Percentiles rank a stretch among this genome's conserved stretches.
Evolutionary conservation across 2,329 filamentous ascomycete species (phyloP).

Genomic region (Calonectria hawksworthii): DNA sequence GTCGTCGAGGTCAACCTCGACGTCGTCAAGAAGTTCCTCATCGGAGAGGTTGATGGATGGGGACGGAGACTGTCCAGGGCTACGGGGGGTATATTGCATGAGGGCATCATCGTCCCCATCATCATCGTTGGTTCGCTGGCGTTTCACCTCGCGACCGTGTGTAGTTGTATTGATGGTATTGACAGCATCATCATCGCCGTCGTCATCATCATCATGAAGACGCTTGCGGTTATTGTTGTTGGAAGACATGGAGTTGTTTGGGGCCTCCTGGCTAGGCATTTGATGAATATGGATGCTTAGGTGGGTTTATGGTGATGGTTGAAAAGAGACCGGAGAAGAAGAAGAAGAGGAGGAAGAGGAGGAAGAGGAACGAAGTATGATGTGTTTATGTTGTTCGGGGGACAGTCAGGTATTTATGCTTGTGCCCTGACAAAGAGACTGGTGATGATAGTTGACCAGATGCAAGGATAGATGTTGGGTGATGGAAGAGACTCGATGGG

Average conservation of each 20-base stretch:
- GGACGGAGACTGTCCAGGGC: not conserved
- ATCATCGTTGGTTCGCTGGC: not conserved
- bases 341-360: too few relatives aligned
- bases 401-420: not conserved
- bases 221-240: constrained; percentile 4
- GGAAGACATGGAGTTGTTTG: not conserved
- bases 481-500: not conserved
- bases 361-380: too few relatives aligned
- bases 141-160: not conserved
- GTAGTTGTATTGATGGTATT: not conserved
- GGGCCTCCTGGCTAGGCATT: not conserved
- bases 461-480: not conserved
- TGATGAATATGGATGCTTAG: not conserved
- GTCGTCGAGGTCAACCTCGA: constrained; percentile 25
- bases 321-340: not conserved
- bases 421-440: not conserved
- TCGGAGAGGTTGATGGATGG: not conserved
- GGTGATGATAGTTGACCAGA: not conserved
- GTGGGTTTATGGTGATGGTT: not conserved
- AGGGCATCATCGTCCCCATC: not conserved
- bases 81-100: not conserved
- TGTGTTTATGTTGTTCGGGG: not conserved
- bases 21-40: constrained; percentile 13
- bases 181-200: not conserved
- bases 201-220: not conserved